Evolutionary conservation across 2,329 filamentous ascomycete species (phyloP).

Genomic region (Ilyonectria sp.): DNA sequence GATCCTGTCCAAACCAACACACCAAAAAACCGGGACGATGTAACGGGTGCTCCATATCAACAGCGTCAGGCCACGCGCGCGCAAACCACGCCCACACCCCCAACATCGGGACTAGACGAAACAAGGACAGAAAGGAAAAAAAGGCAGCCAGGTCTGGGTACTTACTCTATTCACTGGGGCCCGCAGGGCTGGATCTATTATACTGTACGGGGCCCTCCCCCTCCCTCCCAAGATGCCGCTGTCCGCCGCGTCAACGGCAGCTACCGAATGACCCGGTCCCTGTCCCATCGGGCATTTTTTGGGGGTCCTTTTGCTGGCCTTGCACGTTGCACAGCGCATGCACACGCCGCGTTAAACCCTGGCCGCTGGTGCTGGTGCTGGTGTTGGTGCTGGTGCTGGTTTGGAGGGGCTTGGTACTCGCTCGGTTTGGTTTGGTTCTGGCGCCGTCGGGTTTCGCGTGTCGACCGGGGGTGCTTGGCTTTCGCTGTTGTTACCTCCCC

Average conservation of each 20-base stretch:
- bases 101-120: background rate
- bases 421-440: constrained; percentile 15
- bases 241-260: constrained; percentile 12
- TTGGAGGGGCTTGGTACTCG: background rate
- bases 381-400: constrained; percentile 21
- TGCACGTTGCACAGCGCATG: background rate
- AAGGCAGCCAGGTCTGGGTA: background rate
- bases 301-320: background rate
- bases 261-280: constrained; percentile 24
- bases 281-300: constrained; percentile 10
- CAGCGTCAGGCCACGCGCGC: constrained; percentile 3
- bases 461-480: constrained; percentile 16
- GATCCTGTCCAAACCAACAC: background rate
- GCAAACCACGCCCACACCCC: constrained; percentile 18
- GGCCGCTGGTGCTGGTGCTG: constrained; percentile 21
- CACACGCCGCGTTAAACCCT: background rate
- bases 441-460: constrained; percentile 24
- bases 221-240: background rate
- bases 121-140: background rate
- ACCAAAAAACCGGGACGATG: constrained; percentile 13
- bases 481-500: background rate
- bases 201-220: constrained; percentile 28
- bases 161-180: background rate
- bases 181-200: constrained; percentile 18
- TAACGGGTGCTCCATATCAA: constrained; percentile 25